Percentiles rank a stretch among this genome's conserved stretches.
Conservation (phyloP, 2,329 filamentous ascomycete species). For the Aureobasidium lini region DNA sequence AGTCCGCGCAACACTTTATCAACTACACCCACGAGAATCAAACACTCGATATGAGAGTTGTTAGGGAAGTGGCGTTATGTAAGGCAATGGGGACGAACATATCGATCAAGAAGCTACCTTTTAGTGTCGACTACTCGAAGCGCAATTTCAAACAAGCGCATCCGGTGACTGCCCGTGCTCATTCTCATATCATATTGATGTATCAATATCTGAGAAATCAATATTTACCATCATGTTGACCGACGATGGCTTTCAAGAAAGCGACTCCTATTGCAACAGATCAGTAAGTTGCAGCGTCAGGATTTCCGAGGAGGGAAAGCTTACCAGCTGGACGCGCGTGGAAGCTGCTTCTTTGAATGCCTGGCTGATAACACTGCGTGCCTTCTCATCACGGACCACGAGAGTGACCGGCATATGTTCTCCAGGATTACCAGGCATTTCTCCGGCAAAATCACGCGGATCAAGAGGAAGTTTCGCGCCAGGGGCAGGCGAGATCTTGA, state of each 20-base stretch:
- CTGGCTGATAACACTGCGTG: not conserved
- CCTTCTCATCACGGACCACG: not conserved
- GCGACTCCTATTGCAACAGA: not conserved
- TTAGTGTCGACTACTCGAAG: no score
- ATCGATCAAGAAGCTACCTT: no score
- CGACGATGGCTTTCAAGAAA: not conserved
- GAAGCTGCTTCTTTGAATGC: not conserved
- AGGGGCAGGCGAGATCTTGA: slow-evolving; percentile 20
- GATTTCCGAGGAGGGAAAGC: not conserved
- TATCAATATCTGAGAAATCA: no score
- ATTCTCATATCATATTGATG: no score
- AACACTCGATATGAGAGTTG: no score
- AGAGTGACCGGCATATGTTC: slow-evolving; percentile 3
- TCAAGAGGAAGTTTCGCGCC: not conserved
- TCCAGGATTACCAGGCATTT: slow-evolving; percentile 7
- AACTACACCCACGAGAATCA: no score
- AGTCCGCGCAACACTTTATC: no score
- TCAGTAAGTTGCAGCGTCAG: not conserved
- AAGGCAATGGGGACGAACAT: no score
- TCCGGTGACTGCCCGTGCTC: no score
- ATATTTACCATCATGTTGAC: no score
- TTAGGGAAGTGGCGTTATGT: no score
- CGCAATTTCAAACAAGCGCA: no score
- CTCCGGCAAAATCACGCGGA: not conserved
- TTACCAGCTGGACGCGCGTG: not conserved